A percentile compares a stretch with the other conserved stretches of the same genome.
Conservation (phyloP, 352 stramenopile genomes). For the Pseudoperonospora humuli region DNA sequence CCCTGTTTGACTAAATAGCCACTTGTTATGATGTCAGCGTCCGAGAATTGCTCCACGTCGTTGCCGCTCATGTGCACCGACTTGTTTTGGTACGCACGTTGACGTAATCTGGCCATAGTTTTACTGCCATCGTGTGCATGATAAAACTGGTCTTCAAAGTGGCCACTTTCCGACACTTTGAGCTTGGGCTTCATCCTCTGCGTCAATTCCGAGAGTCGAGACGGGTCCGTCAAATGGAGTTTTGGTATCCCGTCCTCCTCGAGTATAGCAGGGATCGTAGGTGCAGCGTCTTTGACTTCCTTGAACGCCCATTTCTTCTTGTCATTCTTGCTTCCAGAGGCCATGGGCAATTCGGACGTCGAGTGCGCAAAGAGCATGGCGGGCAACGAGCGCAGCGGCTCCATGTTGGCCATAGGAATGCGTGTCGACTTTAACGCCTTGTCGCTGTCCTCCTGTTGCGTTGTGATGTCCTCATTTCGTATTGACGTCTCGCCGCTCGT, state of each 20-base stretch:
- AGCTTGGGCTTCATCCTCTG: slow-evolving; percentile 52
- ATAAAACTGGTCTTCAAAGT: slow-evolving; percentile 85
- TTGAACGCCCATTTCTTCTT: slow-evolving; percentile 4
- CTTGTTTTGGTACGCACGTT: slow-evolving; percentile 64
- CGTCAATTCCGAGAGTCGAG: slow-evolving; percentile 18
- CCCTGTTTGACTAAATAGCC: slow-evolving; percentile 81
- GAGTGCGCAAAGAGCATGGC: slow-evolving; percentile 1
- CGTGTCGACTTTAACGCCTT: background rate
- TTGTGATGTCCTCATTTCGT: too few species aligned
- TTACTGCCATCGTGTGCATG: slow-evolving; percentile 73
- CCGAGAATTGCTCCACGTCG: slow-evolving; percentile 80
- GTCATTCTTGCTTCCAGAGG: background rate
- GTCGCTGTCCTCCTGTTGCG: slow-evolving; percentile 1
- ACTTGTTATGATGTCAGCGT: slow-evolving; percentile 71
- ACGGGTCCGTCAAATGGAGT: slow-evolving; percentile 13
- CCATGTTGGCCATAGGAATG: background rate
- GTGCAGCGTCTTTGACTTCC: slow-evolving; percentile 14
- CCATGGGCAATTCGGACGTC: too few species aligned
- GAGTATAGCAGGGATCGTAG: slow-evolving; percentile 8
- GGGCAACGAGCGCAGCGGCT: slow-evolving; percentile 1
- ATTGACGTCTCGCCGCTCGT: slow-evolving; percentile 12
- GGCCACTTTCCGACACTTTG: slow-evolving; percentile 70
- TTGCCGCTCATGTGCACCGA: slow-evolving; percentile 66
- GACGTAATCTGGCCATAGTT: slow-evolving; percentile 72
- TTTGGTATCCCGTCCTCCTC: slow-evolving; percentile 17